phyloP scores from a whole-genome alignment of 1,284 basidiomycete species.

The Cutaneotrichosporon dermatis region DNA sequence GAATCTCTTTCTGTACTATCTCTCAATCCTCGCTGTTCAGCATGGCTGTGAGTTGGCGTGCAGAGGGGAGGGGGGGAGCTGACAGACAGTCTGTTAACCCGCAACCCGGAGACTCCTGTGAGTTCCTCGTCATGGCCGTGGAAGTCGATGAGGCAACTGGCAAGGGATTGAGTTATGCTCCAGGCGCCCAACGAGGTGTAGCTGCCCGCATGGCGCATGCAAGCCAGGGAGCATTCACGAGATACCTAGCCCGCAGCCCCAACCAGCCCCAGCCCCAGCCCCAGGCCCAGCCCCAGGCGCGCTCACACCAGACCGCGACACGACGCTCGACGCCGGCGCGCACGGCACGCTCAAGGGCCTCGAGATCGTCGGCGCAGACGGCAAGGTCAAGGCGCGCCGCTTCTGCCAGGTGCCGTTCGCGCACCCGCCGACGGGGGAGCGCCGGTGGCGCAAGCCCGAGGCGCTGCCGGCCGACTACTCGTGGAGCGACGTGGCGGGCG shows the following conservation, averaged over 20 bases:
- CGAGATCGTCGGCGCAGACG: conserved; percentile 16
- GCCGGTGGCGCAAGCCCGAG: conserved; percentile 23
- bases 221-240: too few species aligned
- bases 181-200: too few species aligned
- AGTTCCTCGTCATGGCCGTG: background rate
- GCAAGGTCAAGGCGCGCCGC: conserved; percentile 21
- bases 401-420: conserved; percentile 25
- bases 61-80: background rate
- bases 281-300: too few species aligned
- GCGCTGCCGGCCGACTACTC: conserved; percentile 14
- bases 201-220: too few species aligned
- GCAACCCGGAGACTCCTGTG: conserved; percentile 8
- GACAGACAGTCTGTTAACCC: background rate
- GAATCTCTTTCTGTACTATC: too few species aligned
- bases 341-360: conserved; percentile 23
- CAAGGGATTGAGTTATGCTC: too few species aligned
- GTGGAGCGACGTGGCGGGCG: conserved; percentile 18
- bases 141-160: too few species aligned
- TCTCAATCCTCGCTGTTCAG: background rate
- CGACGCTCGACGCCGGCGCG: conserved; percentile 17
- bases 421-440: conserved; percentile 18
- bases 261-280: too few species aligned
- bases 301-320: conserved; percentile 19
- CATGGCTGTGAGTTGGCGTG: conserved; percentile 4
- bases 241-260: too few species aligned